Evolutionary conservation across 2,329 filamentous ascomycete genomes (phyloP).

Genomic region (Sarocladiaceae sp.): DNA sequence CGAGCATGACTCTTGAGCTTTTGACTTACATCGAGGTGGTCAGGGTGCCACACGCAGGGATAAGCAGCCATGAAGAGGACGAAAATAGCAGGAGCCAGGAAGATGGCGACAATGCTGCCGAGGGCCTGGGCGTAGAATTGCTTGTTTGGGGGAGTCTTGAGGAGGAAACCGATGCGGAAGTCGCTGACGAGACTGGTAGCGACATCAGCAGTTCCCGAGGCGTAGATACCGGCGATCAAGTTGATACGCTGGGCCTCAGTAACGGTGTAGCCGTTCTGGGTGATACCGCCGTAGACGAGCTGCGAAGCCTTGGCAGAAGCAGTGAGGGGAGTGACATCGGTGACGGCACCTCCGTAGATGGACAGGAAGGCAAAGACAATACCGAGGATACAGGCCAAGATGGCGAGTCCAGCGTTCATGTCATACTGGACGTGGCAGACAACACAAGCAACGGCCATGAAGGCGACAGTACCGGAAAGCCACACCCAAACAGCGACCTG

Average conservation of each 20-base stretch:
- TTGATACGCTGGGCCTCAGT: conserved; percentile 59
- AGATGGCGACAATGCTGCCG: conserved; percentile 60
- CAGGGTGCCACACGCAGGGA: conserved; percentile 57
- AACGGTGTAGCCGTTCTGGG: conserved; percentile 45
- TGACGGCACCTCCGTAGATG: conserved; percentile 48
- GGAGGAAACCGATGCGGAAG: conserved; percentile 65
- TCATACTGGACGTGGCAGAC: conserved; percentile 47
- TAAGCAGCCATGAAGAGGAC: conserved; percentile 65
- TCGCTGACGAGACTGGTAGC: conserved; percentile 53
- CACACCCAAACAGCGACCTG: conserved; percentile 53
- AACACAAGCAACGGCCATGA: conserved; percentile 49
- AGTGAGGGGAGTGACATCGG: conserved; percentile 57
- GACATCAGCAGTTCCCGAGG: conserved; percentile 51
- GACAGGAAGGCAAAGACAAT: conserved; percentile 56
- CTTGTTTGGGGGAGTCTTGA: conserved; percentile 58
- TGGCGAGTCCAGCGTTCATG: conserved; percentile 52
- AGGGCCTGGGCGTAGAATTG: conserved; percentile 64
- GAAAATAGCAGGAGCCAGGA: conserved; percentile 63
- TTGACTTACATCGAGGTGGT: conserved; percentile 26
- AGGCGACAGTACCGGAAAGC: conserved; percentile 39
- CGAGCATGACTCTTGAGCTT: neutral
- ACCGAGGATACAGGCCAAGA: conserved; percentile 51
- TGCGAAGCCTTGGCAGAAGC: conserved; percentile 66
- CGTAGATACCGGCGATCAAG: conserved; percentile 57
- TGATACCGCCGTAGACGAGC: conserved; percentile 63